phyloP scores from a whole-genome alignment of 2,329 filamentous ascomycete genomes.

The Epichloe hybrida region DNA sequence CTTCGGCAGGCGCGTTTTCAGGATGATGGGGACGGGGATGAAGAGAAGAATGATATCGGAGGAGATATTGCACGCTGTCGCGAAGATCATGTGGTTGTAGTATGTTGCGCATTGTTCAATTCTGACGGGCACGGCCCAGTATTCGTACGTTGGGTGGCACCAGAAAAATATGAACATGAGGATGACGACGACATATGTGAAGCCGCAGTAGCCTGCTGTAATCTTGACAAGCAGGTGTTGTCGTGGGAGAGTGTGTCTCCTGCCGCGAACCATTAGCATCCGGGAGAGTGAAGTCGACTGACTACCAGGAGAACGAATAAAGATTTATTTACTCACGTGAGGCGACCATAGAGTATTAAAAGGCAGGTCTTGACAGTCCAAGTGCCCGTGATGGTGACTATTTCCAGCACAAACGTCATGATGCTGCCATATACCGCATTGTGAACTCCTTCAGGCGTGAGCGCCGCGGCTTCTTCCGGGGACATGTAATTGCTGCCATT shows the following conservation, averaged over 20 bases:
- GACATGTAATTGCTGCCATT: constrained; percentile 32
- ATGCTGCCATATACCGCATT: constrained; percentile 37
- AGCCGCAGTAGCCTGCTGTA: constrained; percentile 28
- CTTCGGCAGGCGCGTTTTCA: constrained; percentile 24
- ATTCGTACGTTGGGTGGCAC: constrained; percentile 37
- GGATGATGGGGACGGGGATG: constrained; percentile 31
- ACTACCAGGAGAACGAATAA: too few species aligned
- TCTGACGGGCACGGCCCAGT: constrained; percentile 35
- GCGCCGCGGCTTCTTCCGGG: constrained; percentile 21
- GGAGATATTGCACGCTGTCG: constrained; percentile 32
- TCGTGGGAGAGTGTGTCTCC: constrained; percentile 14
- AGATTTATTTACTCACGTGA: constrained; percentile 29
- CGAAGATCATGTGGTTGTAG: constrained; percentile 32
- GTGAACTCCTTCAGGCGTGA: constrained; percentile 29
- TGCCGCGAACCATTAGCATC: background rate
- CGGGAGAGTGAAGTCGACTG: too few species aligned
- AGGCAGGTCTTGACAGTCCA: constrained; percentile 42
- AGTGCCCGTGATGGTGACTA: constrained; percentile 35
- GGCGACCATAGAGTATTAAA: constrained; percentile 36
- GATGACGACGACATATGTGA: constrained; percentile 34
- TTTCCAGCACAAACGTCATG: constrained; percentile 38
- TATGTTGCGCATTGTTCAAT: constrained; percentile 31
- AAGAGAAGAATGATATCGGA: constrained; percentile 31
- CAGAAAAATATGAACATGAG: constrained; percentile 38
- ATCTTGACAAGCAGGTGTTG: constrained; percentile 26